These are phyloP conservation scores for Fomitopsis pulvina DNA, from an alignment of 768 basidiomycete species.

Conservation along the genomic window DNA sequence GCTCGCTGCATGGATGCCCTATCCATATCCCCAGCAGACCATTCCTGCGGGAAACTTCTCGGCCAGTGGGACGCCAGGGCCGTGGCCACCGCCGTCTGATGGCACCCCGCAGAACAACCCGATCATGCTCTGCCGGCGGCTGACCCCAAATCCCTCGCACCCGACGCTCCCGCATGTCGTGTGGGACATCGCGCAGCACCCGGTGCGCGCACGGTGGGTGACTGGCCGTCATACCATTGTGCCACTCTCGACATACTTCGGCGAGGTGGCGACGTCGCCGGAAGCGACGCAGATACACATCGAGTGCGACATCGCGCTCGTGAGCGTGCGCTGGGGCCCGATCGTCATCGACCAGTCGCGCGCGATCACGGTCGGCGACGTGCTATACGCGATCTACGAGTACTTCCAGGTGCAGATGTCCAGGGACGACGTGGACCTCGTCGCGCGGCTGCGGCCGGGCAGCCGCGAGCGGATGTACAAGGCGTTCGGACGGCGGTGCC, in stretches of 20 bases:
- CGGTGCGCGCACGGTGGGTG: slow-evolving; percentile 24
- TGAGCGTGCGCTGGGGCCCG: slow-evolving; percentile 36
- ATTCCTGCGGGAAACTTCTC: no score
- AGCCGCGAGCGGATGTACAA: slow-evolving; percentile 18
- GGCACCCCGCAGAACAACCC: no score
- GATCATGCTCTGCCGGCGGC: slow-evolving; percentile 8
- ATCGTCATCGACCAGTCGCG: slow-evolving; percentile 31
- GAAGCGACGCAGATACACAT: slow-evolving; percentile 18
- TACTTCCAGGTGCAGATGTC: slow-evolving; percentile 43
- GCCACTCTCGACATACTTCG: slow-evolving; percentile 14
- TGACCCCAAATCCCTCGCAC: slow-evolving; percentile 28
- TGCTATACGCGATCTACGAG: slow-evolving; percentile 41
- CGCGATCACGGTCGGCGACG: slow-evolving; percentile 34
- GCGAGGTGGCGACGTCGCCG: slow-evolving; percentile 18
- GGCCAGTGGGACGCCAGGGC: no score
- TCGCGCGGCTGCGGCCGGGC: slow-evolving; percentile 14
- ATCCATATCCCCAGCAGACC: no score
- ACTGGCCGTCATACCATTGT: slow-evolving; percentile 22
- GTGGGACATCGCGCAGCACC: slow-evolving; percentile 32
- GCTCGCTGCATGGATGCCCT: no score
- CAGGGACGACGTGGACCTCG: slow-evolving; percentile 18
- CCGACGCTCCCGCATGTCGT: slow-evolving; percentile 21
- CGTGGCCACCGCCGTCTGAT: no score
- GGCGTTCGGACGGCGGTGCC: slow-evolving; percentile 31
- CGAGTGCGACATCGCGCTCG: slow-evolving; percentile 14